Conservation (phyloP, 75 land plant genomes). For the Gnetum montanum region DNA sequence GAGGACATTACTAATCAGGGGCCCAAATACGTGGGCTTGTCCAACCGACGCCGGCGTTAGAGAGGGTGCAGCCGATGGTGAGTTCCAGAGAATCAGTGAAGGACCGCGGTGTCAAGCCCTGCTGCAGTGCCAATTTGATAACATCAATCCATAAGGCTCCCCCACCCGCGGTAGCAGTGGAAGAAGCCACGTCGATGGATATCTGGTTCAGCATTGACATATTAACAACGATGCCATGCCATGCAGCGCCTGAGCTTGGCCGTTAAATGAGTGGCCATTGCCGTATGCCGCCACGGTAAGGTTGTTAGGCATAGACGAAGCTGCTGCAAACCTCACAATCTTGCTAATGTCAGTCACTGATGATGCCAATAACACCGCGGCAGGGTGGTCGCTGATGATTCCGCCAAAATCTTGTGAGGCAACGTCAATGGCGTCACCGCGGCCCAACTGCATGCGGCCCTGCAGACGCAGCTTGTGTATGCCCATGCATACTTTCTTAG, state of each 20-base stretch:
- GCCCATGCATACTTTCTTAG: too few relatives aligned
- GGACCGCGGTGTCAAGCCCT: conserved; percentile 38
- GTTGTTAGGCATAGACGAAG: conserved; percentile 18
- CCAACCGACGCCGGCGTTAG: conserved; percentile 48
- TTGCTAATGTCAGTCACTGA: conserved; percentile 32
- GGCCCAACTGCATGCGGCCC: too few relatives aligned
- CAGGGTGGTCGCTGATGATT: conserved; percentile 22
- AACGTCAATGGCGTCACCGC: too few relatives aligned
- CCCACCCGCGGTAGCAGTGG: conserved; percentile 46
- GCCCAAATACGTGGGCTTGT: conserved; percentile 35
- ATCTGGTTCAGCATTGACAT: conserved; percentile 13
- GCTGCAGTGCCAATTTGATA: conserved; percentile 23
- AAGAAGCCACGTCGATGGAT: conserved; percentile 4
- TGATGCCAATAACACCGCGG: conserved; percentile 39
- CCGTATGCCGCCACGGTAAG: conserved; percentile 87
- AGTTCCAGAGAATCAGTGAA: conserved; percentile 44
- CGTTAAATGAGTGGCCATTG: conserved; percentile 85
- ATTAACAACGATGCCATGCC: conserved; percentile 87
- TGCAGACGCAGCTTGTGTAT: too few relatives aligned
- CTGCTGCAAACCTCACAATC: conserved; percentile 22
- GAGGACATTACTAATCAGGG: conserved; percentile 31
- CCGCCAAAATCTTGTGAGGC: conserved; percentile 89
- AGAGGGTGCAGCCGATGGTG: conserved; percentile 46
- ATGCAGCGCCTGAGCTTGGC: conserved; percentile 70
- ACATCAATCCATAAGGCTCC: conserved; percentile 83